phyloP scores from a whole-genome alignment of 164 flowering plant genomes.

The Liquidambar formosana region DNA sequence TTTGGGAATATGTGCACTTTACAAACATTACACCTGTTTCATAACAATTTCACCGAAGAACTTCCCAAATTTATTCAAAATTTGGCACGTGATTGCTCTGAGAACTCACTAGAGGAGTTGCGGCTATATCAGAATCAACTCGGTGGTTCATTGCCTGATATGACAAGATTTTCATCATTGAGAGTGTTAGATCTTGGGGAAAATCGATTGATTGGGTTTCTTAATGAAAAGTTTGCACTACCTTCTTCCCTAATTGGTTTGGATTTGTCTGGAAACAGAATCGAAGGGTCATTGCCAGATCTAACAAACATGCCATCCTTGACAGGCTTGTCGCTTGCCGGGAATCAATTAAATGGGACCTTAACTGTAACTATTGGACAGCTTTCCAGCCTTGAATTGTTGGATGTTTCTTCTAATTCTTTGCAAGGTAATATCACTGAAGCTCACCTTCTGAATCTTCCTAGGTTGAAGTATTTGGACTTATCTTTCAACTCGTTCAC shows the following conservation, averaged over 20 bases:
- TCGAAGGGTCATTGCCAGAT: constrained; percentile 9
- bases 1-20: constrained; percentile 16
- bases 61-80: not conserved
- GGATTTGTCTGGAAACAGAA: not conserved
- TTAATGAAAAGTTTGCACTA: not conserved
- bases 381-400: constrained; percentile 14
- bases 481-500: constrained; percentile 12
- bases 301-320: not conserved
- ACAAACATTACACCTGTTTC: not conserved
- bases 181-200: not conserved
- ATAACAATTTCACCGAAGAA: constrained; percentile 2
- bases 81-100: not conserved
- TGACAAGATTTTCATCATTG: constrained; percentile 16
- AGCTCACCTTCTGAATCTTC: constrained; percentile 25
- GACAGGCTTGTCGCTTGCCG: not conserved
- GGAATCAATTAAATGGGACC: constrained; percentile 1
- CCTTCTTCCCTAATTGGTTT: not conserved
- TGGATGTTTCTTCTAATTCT: constrained; percentile 20
- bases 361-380: constrained; percentile 11
- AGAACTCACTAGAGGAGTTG: not conserved
- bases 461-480: constrained; percentile 8
- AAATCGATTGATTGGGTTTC: constrained; percentile 11
- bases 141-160: constrained; percentile 19
- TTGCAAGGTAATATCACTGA: constrained; percentile 25
- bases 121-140: constrained; percentile 4